Base-by-base conservation (phyloP, 2,329 filamentous ascomycete genomes). In the Hypoxylon sp. region DNA sequence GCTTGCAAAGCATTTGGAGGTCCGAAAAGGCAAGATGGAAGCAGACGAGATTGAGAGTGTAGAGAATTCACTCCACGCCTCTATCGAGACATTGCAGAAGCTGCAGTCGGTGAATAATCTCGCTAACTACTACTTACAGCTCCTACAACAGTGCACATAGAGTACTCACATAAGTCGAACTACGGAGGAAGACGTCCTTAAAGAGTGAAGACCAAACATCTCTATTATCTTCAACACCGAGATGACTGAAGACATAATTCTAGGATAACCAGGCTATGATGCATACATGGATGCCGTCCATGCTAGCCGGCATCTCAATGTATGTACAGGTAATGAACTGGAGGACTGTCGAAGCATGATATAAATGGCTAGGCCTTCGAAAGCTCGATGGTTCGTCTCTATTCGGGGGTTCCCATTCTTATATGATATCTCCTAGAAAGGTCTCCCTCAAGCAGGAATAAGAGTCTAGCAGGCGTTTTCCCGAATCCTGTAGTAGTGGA, bases 31-130 rank as follows among this genome's bases (percentile, higher is more conserved):
- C 10, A 63, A 71, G 25, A 35, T 71, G 6, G 59, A 59, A 20
- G 42, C 55, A 7, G 49, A 49, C 11, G 59, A 69, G 46, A 31
- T 51, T 20, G 59, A 69, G 35, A 63, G 60, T 4, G 42, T 66
- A 6, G 66, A 71, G 48, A 64, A 51, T 7, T 69, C 63, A 3
- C 55, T 69, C 11, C 66, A 40, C 4, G 22, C 25, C 17, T 66
- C 61, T 13, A 50, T 71, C 30, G 69, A 66, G 20, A 48, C 62
- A 30, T 42, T 71, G 22, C 69, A 71, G 59, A 71, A 71, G 60
- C 48, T 71, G 8, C 69, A 71, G 35, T 61, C 63, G 14, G 69
- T 71, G 35, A 71, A 71, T 33, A 69, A 66, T 11, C 66, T 71
- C 44, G 59, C 69, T 11, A 69, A 31, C 27, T 66, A 71, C 49